Evolutionary conservation across 176 grass and related monocot species (phyloP).

Genomic region (Thinopyrum elongatum): DNA sequence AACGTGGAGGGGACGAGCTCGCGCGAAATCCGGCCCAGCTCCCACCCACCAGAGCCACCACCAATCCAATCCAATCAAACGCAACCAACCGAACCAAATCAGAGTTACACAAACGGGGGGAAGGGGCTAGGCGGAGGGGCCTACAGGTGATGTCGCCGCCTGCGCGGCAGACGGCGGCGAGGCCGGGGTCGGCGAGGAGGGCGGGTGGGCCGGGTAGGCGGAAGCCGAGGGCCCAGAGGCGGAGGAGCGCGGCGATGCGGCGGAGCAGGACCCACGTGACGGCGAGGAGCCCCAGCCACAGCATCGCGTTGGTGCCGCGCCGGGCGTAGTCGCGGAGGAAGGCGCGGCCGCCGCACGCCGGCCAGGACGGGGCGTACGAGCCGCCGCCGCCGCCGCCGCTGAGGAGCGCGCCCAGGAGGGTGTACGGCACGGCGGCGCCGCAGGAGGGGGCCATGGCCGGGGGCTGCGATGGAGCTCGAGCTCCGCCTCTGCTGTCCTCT

Average conservation of each 20-base stretch:
- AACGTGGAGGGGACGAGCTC: background rate
- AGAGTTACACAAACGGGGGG: background rate
- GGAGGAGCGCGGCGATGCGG: constrained; percentile 47
- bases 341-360: constrained; percentile 37
- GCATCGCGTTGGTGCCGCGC: constrained; percentile 79
- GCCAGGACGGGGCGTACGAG: constrained; percentile 2
- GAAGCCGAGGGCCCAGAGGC: constrained; percentile 61
- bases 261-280: constrained; percentile 52
- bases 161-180: constrained; percentile 43
- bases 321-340: constrained; percentile 70
- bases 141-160: constrained; percentile 69
- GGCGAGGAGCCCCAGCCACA: constrained; percentile 65
- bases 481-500: background rate
- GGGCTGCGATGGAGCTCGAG: constrained; percentile 13
- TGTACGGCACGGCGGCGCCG: constrained; percentile 57
- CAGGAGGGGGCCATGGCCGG: constrained; percentile 20
- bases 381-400: background rate
- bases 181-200: constrained; percentile 27
- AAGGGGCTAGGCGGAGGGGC: background rate
- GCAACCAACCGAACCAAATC: background rate
- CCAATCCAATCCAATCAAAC: background rate
- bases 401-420: constrained; percentile 71
- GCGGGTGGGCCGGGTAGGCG: constrained; percentile 65
- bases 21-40: constrained; percentile 16
- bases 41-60: background rate